Base-by-base conservation (phyloP, 805 yeast genomes). In the Vanderwaltozyma polyspora region DNA sequence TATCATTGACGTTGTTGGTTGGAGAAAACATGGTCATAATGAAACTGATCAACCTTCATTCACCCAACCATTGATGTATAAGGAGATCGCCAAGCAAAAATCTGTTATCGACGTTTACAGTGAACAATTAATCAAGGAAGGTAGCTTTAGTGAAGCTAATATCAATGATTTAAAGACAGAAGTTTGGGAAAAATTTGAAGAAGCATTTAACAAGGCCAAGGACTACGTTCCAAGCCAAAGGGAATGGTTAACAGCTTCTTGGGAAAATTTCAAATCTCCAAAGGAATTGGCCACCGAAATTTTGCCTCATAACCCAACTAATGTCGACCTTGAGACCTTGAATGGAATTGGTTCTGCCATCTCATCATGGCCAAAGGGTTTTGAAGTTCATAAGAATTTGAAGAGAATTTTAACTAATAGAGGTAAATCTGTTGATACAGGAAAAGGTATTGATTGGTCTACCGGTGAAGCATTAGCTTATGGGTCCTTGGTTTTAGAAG, bases 31-130 rank as follows among this genome's bases (percentile, higher is more conserved):
- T 61, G 99, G 99, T 60, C 99, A 91, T 72, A 91, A 91, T 63
- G 99, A 91, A 72, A 91, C 97, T 45, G 99, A 91, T 67, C 99
- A 91, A 70, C 99, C 99, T 39, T 70, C 94, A 24, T 91, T 91
- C 74, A 91, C 99, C 30, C 99, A 91, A 67, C 99, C 99, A 33
- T 67, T 86, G 54, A 91, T 91, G 99, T 91, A 91, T 72, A 67
- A 83, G 61, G 74, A 74, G 67, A 83, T 91, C 57, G 86, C 89
- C 36, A 71, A 82, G 61, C 89, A 87, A 79, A 74, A 78, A 60
- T 78, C 86, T 35, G 94, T 87, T 32, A 71, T 91, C 50, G 94
- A 87, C 51, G 72, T 76, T 58, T 91, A 91, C 70, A 72, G 79
- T 45, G 74, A 76, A 39, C 71, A 85, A 66, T 75, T 91, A 54